Conservation (phyloP, 768 basidiomycete species). For the Termitomyces sp. region DNA sequence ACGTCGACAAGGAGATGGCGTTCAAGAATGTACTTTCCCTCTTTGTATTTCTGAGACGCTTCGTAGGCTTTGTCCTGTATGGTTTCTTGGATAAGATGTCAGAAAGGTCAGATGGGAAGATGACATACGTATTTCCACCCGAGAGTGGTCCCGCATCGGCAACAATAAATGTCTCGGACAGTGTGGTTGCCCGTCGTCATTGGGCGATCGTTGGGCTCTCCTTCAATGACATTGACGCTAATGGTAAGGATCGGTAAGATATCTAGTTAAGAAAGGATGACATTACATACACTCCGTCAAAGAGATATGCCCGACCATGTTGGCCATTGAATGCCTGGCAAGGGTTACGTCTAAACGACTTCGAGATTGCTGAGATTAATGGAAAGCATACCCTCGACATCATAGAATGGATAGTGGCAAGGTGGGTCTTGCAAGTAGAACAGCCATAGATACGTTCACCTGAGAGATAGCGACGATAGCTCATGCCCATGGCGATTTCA, state of each 20-base stretch:
- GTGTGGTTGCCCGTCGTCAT: slow-evolving; percentile 98
- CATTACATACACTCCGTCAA: slow-evolving; percentile 81
- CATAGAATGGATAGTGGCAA: slow-evolving; percentile 90
- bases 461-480: slow-evolving; percentile 80
- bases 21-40: slow-evolving; percentile 97
- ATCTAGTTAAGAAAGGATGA: not conserved
- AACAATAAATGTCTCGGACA: slow-evolving; percentile 92
- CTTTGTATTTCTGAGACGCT: slow-evolving; percentile 91
- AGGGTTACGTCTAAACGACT: slow-evolving; percentile 14
- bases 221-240: slow-evolving; percentile 90
- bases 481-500: slow-evolving; percentile 70
- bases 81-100: slow-evolving; percentile 8
- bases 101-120: not conserved
- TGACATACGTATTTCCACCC: slow-evolving; percentile 98
- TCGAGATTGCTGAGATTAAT: not conserved
- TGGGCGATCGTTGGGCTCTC: slow-evolving; percentile 83
- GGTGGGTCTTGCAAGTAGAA: slow-evolving; percentile 81
- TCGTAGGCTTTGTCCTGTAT: slow-evolving; percentile 91
- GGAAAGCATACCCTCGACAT: slow-evolving; percentile 68
- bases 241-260: slow-evolving; percentile 10
- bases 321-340: slow-evolving; percentile 92
- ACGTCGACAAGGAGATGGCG: slow-evolving; percentile 86
- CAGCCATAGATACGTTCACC: slow-evolving; percentile 89
- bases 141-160: slow-evolving; percentile 80
- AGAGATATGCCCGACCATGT: slow-evolving; percentile 92